Conservation (phyloP, 140 eudicot species). For the Senecio squalidus region DNA sequence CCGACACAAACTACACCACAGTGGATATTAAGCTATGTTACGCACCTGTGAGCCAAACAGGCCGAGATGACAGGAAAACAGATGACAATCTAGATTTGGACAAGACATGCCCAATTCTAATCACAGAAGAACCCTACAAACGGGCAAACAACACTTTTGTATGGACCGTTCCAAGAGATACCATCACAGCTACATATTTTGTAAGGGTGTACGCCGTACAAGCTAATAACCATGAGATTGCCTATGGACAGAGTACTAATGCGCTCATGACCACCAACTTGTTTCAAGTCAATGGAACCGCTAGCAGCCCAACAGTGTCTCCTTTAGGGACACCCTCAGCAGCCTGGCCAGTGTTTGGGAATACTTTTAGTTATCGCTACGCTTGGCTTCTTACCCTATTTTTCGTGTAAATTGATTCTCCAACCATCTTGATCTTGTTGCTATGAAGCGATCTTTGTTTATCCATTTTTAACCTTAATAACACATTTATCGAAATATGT, state of each 20-base stretch:
- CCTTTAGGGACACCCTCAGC: too few species aligned
- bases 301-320: constrained; percentile 34
- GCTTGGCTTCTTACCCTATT: constrained; percentile 22
- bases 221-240: constrained; percentile 29
- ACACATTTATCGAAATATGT: constrained; percentile 1
- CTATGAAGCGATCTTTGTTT: not conserved
- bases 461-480: constrained; percentile 5
- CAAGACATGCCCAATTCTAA: constrained; percentile 47
- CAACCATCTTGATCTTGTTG: not conserved
- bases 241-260: constrained; percentile 52
- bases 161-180: constrained; percentile 37
- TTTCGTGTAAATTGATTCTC: constrained; percentile 5
- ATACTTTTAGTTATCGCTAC: constrained; percentile 4
- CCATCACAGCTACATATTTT: constrained; percentile 49
- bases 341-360: constrained; percentile 5
- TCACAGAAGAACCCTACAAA: constrained; percentile 34
- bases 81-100: constrained; percentile 37
- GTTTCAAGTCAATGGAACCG: constrained; percentile 39
- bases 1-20: too few species aligned
- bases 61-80: constrained; percentile 58
- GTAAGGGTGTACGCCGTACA: constrained; percentile 47
- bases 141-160: constrained; percentile 26
- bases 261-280: constrained; percentile 33
- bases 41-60: constrained; percentile 61
- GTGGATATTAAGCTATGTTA: too few species aligned